A percentile compares a stretch with the other conserved stretches of the same genome.
Conservation (phyloP, 495 filamentous ascomycete genomes). For the Tuber indicum region DNA sequence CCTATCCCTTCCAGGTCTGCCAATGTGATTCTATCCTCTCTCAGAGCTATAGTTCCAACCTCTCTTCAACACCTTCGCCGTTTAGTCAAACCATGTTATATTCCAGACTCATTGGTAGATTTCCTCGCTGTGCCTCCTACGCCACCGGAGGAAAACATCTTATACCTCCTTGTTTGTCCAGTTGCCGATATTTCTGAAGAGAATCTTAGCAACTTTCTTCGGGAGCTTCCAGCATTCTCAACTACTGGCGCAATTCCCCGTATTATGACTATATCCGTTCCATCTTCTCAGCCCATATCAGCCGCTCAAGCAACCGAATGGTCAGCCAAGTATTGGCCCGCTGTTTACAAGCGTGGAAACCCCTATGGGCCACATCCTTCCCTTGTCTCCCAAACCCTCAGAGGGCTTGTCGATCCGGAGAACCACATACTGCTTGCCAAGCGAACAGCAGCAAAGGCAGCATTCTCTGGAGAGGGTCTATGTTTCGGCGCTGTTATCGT, state of each 20-base stretch:
- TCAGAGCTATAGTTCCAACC: conserved; percentile 42
- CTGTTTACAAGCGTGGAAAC: conserved; percentile 75
- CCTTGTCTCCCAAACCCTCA: conserved; percentile 45
- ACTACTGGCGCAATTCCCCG: conserved; percentile 45
- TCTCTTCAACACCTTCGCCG: conserved; percentile 69
- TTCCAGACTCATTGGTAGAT: conserved; percentile 52
- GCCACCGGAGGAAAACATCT: conserved; percentile 18
- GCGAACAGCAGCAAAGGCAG: conserved; percentile 54
- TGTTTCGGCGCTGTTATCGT: conserved; percentile 76
- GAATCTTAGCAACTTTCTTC: conserved; percentile 46
- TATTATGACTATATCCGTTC: conserved; percentile 55
- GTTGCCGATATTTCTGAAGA: conserved; percentile 45
- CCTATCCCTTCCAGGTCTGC: conserved; percentile 51
- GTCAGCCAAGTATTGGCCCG: conserved; percentile 76
- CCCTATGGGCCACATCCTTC: conserved; percentile 66
- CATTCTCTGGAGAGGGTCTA: conserved; percentile 56
- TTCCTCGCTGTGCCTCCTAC: conserved; percentile 29
- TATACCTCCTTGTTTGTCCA: conserved; percentile 48
- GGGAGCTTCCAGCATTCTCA: conserved; percentile 43
- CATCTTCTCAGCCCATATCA: conserved; percentile 67
- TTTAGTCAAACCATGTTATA: conserved; percentile 63
- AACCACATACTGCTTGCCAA: conserved; percentile 65
- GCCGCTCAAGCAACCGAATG: conserved; percentile 66
- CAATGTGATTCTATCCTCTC: conserved; percentile 51
- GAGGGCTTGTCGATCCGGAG: conserved; percentile 11